A percentile compares a stretch with the other conserved stretches of the same genome.
These are phyloP conservation scores for Trichoderma aggressivum DNA, from an alignment of 2,329 filamentous ascomycete genomes.

Conservation along the genomic window DNA sequence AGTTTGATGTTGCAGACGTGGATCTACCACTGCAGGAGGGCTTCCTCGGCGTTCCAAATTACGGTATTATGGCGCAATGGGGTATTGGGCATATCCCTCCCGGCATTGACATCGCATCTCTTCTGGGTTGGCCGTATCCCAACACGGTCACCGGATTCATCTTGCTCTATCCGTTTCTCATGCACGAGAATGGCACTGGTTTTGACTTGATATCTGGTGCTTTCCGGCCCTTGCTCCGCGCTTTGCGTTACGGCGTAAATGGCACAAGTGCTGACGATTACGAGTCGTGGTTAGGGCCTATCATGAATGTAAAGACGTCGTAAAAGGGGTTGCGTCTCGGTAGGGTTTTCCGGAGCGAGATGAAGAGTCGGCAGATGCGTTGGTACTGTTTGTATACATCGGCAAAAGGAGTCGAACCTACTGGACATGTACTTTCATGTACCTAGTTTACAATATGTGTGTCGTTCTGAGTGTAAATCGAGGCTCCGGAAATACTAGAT, in stretches of 20 bases:
- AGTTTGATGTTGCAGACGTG: not conserved
- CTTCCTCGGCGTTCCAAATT: not conserved
- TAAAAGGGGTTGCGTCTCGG: constrained; percentile 12
- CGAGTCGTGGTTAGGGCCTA: constrained; percentile 1
- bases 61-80: not conserved
- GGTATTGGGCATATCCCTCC: not conserved
- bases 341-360: not conserved
- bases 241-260: not conserved
- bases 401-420: too few relatives aligned
- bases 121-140: not conserved
- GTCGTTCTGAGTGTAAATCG: not conserved
- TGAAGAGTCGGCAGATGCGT: not conserved
- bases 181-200: not conserved
- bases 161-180: not conserved
- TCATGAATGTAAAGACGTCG: not conserved
- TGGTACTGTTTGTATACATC: not conserved
- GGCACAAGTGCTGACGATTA: not conserved
- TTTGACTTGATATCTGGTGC: not conserved
- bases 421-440: not conserved
- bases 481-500: not conserved
- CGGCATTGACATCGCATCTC: not conserved
- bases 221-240: constrained; percentile 3
- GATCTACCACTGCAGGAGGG: not conserved
- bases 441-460: not conserved
- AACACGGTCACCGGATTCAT: not conserved